Base-by-base conservation (phyloP, 1,284 basidiomycete genomes). In the Amylostereum chailletii region DNA sequence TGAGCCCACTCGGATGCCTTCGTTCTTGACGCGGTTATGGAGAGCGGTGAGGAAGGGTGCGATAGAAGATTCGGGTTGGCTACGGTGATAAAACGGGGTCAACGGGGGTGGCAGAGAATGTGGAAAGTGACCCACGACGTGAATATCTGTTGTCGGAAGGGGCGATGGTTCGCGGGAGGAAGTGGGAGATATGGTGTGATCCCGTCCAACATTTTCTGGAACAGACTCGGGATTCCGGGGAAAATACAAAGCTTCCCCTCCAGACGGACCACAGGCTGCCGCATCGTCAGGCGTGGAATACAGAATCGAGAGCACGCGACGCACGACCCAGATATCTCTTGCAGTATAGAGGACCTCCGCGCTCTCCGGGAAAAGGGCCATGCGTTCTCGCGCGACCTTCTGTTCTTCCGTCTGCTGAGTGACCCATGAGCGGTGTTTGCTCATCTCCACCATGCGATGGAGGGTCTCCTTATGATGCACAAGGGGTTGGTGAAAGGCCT, bases 211-310 rank as follows among this genome's bases (percentile, higher is more conserved):
- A 94, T 83, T 62, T 80, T 80, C 59, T 90, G 82, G 68, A 94
- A 95, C 26, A 95, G 72, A 1, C 75, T 70, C 0, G 93, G 93
- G 47, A 95, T 91, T n/a, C 92, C 93, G 0, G 93, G 93, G 65
- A 95, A 85, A 27, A 95, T 72, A 65, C 89, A 94, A 2, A 95
- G 72, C 69, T 89, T 94, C 11, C 87, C 87, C 55, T 77, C 77
- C 6, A 95, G 72, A 26, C 91, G 75, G 1, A 93, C 81, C 1
- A 94, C 88, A 26, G 92, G 92, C 86, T 88, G 57, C 5, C 34
- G 3, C 10, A 7, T n/a, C 34, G 31, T 10, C 33, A 10, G 34
- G 26, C 27, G 11, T 4, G 32, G 19, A 33, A 48, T 3, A 8
- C 11, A 40, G 31, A 39, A 45, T n/a, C 6, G 11, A 11, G 26